phyloP scores from a whole-genome alignment of 148 eudicot species.

The Amaranthus hypochondriacus region DNA sequence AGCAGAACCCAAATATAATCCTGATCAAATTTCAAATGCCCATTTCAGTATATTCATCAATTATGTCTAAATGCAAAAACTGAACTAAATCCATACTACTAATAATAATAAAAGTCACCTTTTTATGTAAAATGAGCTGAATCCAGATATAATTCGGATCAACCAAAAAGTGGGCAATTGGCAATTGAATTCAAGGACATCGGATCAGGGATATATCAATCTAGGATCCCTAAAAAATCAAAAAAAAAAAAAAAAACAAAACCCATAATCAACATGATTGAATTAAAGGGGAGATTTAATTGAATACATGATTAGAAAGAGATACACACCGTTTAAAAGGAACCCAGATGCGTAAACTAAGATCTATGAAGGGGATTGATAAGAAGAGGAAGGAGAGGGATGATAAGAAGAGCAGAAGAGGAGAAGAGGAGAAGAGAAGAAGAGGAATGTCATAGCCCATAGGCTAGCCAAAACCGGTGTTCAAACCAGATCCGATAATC shows the following conservation, averaged over 20 bases:
- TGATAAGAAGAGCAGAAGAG: background rate
- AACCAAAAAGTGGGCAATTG: slow-evolving; percentile 33
- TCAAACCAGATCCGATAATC: too few relatives aligned
- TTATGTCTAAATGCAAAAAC: slow-evolving; percentile 25
- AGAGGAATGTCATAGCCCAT: too few relatives aligned
- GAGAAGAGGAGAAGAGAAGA: too few relatives aligned
- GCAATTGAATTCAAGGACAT: slow-evolving; percentile 47
- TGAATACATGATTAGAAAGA: background rate
- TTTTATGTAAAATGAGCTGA: slow-evolving; percentile 40
- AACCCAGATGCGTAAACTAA: slow-evolving; percentile 50
- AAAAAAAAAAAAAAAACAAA: too few relatives aligned
- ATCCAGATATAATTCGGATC: slow-evolving; percentile 40
- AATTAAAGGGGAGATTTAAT: too few relatives aligned
- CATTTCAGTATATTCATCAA: too few relatives aligned
- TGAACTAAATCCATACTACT: background rate
- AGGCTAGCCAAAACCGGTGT: too few relatives aligned
- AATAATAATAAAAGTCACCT: slow-evolving; percentile 17
- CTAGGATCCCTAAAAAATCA: slow-evolving; percentile 31
- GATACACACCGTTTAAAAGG: slow-evolving; percentile 36
- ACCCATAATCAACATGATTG: too few relatives aligned
- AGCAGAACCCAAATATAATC: too few relatives aligned
- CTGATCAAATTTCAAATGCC: too few relatives aligned
- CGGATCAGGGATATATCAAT: slow-evolving; percentile 38
- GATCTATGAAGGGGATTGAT: slow-evolving; percentile 49
- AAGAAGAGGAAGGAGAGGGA: slow-evolving; percentile 44